Evolutionary conservation across 495 filamentous ascomycete genomes (phyloP).

Genomic region (Penicillium ucsense): DNA sequence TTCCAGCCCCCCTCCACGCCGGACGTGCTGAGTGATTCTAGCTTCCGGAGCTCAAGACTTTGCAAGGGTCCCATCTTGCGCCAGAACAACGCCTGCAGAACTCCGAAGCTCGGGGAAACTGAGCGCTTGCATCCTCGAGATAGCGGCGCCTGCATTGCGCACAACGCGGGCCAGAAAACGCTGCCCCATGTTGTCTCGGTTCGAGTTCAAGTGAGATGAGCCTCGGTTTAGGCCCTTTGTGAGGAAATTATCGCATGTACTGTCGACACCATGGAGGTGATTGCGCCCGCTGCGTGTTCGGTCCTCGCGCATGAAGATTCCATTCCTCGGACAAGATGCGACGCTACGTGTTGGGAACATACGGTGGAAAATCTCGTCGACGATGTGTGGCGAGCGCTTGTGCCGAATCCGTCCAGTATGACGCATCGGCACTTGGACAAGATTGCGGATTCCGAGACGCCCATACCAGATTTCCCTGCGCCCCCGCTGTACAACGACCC

Average conservation of each 20-base stretch:
- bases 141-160: no score
- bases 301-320: background rate
- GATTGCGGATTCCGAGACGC: slow-evolving; percentile 7
- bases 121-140: no score
- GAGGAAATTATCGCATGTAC: slow-evolving; percentile 8
- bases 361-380: slow-evolving; percentile 4
- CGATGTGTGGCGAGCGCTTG: slow-evolving; percentile 8
- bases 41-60: no score
- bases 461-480: slow-evolving; percentile 5
- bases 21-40: no score
- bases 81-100: no score
- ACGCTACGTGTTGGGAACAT: background rate
- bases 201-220: slow-evolving; percentile 3
- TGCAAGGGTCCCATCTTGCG: no score
- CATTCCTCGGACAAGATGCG: background rate
- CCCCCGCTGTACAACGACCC: slow-evolving; percentile 16
- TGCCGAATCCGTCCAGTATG: background rate
- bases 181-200: slow-evolving; percentile 13
- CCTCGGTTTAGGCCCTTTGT: slow-evolving; percentile 8
- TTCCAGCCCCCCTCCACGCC: no score
- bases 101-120: no score
- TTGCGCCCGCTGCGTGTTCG: background rate
- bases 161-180: background rate
- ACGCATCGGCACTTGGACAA: background rate
- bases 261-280: slow-evolving; percentile 8